Evolutionary conservation across 306 rosid genomes (phyloP).

Genomic region (Dryas octopetala): DNA sequence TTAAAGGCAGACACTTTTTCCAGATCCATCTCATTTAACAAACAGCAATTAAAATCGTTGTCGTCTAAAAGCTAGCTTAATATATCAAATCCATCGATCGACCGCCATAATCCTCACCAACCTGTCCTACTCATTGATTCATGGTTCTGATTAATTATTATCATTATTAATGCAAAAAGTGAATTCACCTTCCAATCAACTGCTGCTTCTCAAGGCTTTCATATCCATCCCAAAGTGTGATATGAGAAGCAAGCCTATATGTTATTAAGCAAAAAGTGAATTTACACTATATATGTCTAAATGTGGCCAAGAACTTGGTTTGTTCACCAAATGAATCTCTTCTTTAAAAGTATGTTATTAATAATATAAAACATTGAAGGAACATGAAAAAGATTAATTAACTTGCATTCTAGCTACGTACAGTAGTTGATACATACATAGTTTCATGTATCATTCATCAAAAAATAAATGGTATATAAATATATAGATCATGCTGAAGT

Average conservation of each 20-base stretch:
- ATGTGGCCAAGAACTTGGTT: slow-evolving; percentile 34
- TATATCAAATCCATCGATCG: slow-evolving; percentile 29
- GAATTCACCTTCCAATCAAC: slow-evolving; percentile 43
- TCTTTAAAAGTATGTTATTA: too few species aligned
- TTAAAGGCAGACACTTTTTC: slow-evolving; percentile 33
- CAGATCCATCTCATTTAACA: slow-evolving; percentile 27
- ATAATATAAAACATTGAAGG: too few species aligned
- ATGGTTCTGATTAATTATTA: slow-evolving; percentile 22
- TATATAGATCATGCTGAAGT: too few species aligned
- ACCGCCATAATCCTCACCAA: slow-evolving; percentile 46
- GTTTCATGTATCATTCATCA: too few species aligned
- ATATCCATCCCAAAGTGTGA: slow-evolving; percentile 30
- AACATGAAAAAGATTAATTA: too few species aligned
- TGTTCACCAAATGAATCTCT: slow-evolving; percentile 1
- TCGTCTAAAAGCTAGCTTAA: slow-evolving; percentile 14
- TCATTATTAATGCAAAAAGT: slow-evolving; percentile 29
- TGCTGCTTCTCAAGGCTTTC: slow-evolving; percentile 48
- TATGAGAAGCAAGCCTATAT: too few species aligned
- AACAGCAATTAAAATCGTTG: slow-evolving; percentile 24
- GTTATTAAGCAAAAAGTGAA: too few species aligned
- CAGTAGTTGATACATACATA: too few species aligned
- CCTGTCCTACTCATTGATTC: slow-evolving; percentile 40
- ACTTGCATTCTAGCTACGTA: too few species aligned
- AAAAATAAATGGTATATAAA: too few species aligned
- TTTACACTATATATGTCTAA: background rate